A percentile compares a stretch with the other conserved stretches of the same genome.
Conservation (phyloP, 306 rosid genomes). For the Glycine tomentella region DNA sequence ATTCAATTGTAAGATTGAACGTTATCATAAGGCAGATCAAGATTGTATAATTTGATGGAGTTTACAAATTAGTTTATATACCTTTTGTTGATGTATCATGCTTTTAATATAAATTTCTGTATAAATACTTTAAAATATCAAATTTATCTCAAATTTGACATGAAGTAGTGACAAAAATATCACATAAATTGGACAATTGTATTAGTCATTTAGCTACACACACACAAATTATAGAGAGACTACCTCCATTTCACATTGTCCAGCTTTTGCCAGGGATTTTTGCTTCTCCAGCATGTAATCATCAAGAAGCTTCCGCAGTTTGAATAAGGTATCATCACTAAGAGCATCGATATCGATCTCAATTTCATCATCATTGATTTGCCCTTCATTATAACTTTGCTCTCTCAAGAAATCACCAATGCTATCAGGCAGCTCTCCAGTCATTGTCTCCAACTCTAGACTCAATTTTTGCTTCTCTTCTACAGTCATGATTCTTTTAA, state of each 20-base stretch:
- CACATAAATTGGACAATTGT: neutral
- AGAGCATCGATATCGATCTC: constrained; percentile 90
- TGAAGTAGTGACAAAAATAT: neutral
- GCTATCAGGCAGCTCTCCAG: constrained; percentile 77
- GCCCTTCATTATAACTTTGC: constrained; percentile 61
- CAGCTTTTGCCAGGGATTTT: constrained; percentile 57
- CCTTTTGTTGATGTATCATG: neutral
- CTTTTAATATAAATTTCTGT: neutral
- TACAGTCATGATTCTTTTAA: constrained; percentile 55
- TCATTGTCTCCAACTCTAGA: constrained; percentile 71
- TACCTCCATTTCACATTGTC: constrained; percentile 87
- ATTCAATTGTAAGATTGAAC: constrained; percentile 5
- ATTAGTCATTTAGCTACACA: neutral
- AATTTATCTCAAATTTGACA: constrained; percentile 5
- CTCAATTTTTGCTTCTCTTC: constrained; percentile 79
- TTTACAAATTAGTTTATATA: neutral
- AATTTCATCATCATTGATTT: constrained; percentile 79
- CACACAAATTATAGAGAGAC: constrained; percentile 1
- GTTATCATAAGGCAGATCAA: neutral
- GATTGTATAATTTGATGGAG: neutral
- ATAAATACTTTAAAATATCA: neutral
- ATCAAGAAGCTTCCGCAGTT: constrained; percentile 78
- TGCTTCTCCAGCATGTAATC: constrained; percentile 73
- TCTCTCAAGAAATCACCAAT: constrained; percentile 77
- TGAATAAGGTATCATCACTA: constrained; percentile 74